These are phyloP conservation scores for Rehmannia glutinosa DNA, from an alignment of 257 asterid species.

Conservation along the genomic window DNA sequence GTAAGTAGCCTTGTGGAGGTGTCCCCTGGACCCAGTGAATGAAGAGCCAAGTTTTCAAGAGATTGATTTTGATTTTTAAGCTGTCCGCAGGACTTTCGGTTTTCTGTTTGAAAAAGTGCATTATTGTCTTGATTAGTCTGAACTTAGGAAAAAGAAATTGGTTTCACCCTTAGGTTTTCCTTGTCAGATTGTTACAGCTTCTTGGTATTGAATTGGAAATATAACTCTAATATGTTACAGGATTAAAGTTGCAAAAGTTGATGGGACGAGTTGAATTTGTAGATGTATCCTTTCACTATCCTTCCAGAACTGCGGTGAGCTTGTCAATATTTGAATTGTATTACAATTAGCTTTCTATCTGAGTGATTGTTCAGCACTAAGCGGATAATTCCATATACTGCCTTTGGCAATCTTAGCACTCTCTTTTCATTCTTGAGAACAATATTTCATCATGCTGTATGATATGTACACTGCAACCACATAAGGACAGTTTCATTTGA, in stretches of 20 bases:
- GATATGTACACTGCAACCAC: too few relatives aligned
- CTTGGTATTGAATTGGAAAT: slow-evolving; percentile 1
- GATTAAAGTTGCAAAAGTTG: slow-evolving; percentile 63
- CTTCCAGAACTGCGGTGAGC: slow-evolving; percentile 69
- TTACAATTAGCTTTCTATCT: background rate
- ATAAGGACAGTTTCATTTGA: too few relatives aligned
- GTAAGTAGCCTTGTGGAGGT: background rate
- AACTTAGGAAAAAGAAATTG: background rate
- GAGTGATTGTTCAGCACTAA: background rate
- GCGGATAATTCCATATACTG: background rate
- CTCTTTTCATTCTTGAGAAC: too few relatives aligned
- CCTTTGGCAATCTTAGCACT: background rate
- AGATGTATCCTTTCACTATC: slow-evolving; percentile 68
- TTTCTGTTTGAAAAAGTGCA: background rate
- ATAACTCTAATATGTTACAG: slow-evolving; percentile 37
- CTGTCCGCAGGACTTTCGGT: background rate
- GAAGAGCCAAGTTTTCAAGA: background rate
- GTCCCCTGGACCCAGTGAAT: background rate
- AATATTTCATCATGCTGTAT: too few relatives aligned
- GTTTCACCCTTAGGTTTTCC: background rate
- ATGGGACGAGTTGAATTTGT: slow-evolving; percentile 65
- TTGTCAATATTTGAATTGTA: background rate
- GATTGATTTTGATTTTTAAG: background rate
- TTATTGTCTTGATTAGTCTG: background rate
- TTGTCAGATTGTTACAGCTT: background rate